Evolutionary conservation across 2,329 filamentous ascomycete species (phyloP).

Genomic region (Exserohilum turcica): DNA sequence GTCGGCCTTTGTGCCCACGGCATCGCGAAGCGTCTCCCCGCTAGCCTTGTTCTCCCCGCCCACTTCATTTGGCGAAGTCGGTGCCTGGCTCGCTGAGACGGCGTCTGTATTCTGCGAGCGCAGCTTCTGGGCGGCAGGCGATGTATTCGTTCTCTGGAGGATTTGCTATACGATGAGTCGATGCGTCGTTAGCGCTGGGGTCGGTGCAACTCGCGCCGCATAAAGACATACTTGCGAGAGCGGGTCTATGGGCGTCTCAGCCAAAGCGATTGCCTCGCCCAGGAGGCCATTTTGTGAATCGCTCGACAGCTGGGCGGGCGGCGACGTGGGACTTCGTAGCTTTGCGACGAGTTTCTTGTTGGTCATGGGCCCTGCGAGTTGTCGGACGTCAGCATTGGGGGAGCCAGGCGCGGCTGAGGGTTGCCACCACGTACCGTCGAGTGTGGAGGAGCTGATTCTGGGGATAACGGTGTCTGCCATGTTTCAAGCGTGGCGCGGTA

Average conservation of each 20-base stretch:
- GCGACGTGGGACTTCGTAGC: conserved; percentile 31
- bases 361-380: conserved; percentile 25
- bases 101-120: conserved; percentile 54
- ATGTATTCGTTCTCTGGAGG: conserved; percentile 69
- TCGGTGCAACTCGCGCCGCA: conserved; percentile 4
- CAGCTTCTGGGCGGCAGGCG: conserved; percentile 62
- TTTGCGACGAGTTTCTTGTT: conserved; percentile 38
- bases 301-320: conserved; percentile 22
- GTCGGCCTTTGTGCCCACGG: conserved; percentile 34
- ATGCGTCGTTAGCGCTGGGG: conserved; percentile 17
- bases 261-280: conserved; percentile 20
- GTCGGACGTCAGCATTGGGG: conserved; percentile 23
- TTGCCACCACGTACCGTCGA: conserved; percentile 31
- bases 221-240: conserved; percentile 65
- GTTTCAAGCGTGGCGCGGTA: conserved; percentile 13
- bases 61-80: conserved; percentile 56
- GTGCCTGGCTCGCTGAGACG: conserved; percentile 29
- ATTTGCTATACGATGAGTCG: conserved; percentile 52
- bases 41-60: conserved; percentile 48
- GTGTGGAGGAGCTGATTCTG: conserved; percentile 47
- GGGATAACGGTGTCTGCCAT: conserved; percentile 49
- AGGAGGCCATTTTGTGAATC: conserved; percentile 26
- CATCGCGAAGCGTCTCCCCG: conserved; percentile 33
- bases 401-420: neutral
- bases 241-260: conserved; percentile 63